These are phyloP conservation scores for Zalerion maritima DNA, from an alignment of 495 filamentous ascomycete genomes.

Conservation along the genomic window DNA sequence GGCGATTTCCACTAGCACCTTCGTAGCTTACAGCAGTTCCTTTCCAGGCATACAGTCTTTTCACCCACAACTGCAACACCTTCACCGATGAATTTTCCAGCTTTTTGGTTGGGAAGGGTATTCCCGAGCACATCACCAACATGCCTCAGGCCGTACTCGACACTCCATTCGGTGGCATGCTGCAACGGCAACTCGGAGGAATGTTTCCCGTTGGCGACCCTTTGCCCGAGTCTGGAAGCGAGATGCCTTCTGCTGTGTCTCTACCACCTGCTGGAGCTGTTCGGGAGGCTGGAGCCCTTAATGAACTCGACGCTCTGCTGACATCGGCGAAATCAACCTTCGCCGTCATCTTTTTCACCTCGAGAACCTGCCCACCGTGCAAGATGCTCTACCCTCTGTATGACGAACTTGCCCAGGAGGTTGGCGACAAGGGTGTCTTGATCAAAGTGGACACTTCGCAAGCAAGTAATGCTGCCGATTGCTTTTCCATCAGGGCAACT, in stretches of 20 bases:
- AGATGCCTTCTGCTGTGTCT: slow-evolving; percentile 25
- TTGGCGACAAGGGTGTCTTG: slow-evolving; percentile 50
- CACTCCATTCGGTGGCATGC: slow-evolving; percentile 83
- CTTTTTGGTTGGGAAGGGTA: slow-evolving; percentile 80
- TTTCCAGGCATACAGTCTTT: slow-evolving; percentile 65
- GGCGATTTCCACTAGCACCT: slow-evolving; percentile 1
- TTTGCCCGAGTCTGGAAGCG: slow-evolving; percentile 37
- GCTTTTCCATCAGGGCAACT: slow-evolving; percentile 58
- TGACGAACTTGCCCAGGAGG: slow-evolving; percentile 62
- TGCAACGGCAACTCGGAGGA: slow-evolving; percentile 64
- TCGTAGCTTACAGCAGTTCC: slow-evolving; percentile 3
- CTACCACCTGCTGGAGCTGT: slow-evolving; percentile 19
- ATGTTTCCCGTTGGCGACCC: slow-evolving; percentile 59
- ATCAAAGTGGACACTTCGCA: slow-evolving; percentile 72
- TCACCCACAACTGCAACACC: slow-evolving; percentile 92
- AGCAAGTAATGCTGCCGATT: slow-evolving; percentile 48
- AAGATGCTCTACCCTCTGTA: slow-evolving; percentile 71
- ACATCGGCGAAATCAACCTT: slow-evolving; percentile 44
- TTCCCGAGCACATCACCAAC: slow-evolving; percentile 77
- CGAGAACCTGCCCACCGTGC: slow-evolving; percentile 74
- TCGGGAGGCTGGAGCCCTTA: slow-evolving; percentile 23
- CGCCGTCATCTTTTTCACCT: slow-evolving; percentile 87
- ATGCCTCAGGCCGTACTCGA: slow-evolving; percentile 76
- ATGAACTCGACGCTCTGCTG: slow-evolving; percentile 47
- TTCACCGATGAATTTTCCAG: slow-evolving; percentile 88